Evolutionary conservation across 352 stramenopile species (phyloP).

Genomic region (Phytophthora pinifolia): DNA sequence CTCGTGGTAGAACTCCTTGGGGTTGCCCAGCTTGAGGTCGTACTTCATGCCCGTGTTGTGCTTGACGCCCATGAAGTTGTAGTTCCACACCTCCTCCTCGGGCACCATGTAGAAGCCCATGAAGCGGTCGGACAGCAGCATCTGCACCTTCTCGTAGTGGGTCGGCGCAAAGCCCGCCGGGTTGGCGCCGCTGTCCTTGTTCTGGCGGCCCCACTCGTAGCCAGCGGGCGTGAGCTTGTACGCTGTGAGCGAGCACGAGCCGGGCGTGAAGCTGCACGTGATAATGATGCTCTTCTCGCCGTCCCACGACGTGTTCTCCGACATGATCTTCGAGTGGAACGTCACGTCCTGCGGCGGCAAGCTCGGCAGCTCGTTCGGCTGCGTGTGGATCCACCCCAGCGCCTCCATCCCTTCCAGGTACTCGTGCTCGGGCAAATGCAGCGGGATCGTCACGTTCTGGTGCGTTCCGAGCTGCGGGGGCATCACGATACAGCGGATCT

Average conservation of each 20-base stretch:
- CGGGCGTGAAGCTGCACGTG: constrained; percentile 99
- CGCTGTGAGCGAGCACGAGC: constrained; percentile 98
- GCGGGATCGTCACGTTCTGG: constrained; percentile 97
- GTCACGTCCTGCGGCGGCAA: constrained; percentile 96
- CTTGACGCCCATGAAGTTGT: constrained; percentile 99
- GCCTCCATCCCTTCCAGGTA: constrained; percentile 97
- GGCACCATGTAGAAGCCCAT: constrained; percentile 99
- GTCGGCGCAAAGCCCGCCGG: constrained; percentile 94
- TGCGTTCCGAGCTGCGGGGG: constrained; percentile 99
- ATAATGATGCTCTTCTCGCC: constrained; percentile 98
- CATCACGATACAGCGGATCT: constrained; percentile 99
- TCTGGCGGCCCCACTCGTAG: constrained; percentile 98
- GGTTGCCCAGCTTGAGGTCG: constrained; percentile 96
- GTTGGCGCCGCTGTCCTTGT: constrained; percentile 95
- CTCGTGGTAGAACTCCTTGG: constrained; percentile 99
- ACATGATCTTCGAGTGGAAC: constrained; percentile 97
- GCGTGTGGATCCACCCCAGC: constrained; percentile 99
- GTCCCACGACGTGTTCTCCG: constrained; percentile 96
- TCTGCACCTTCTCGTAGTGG: constrained; percentile 99
- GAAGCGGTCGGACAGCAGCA: constrained; percentile 99
- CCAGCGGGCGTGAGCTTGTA: constrained; percentile 97
- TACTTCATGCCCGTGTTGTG: constrained; percentile 98
- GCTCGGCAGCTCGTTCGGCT: constrained; percentile 98
- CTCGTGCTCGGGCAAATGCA: constrained; percentile 95
- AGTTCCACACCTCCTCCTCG: constrained; percentile 99